These are phyloP conservation scores for Chaetoscypha palmicola DNA, from an alignment of 2,329 filamentous ascomycete species.

Conservation along the genomic window DNA sequence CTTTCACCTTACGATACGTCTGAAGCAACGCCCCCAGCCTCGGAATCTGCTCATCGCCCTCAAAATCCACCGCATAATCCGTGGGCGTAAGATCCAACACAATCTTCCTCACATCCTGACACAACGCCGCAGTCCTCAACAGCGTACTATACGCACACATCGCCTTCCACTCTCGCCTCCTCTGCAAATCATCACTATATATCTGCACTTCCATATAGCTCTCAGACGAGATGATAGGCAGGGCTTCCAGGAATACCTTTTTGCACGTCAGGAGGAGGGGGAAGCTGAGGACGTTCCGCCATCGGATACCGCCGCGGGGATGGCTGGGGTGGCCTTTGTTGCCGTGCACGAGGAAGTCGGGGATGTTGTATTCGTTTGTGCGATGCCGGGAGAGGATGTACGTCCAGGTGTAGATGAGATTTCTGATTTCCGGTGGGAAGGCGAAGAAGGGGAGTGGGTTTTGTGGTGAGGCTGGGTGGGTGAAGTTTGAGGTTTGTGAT, in stretches of 20 bases:
- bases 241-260: slow-evolving; percentile 2
- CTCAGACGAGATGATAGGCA: slow-evolving; percentile 3
- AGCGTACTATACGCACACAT: background rate
- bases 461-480: background rate
- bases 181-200: background rate
- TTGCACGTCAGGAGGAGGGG: slow-evolving; percentile 2
- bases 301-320: slow-evolving; percentile 1
- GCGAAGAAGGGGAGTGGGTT: slow-evolving; percentile 1
- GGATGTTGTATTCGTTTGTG: slow-evolving; percentile 4
- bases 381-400: slow-evolving; percentile 3
- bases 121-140: background rate
- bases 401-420: slow-evolving; percentile 7
- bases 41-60: background rate
- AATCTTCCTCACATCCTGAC: background rate
- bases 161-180: slow-evolving; percentile 1
- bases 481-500: no score
- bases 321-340: background rate
- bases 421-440: slow-evolving; percentile 4
- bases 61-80: background rate
- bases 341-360: slow-evolving; percentile 6
- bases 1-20: slow-evolving; percentile 9
- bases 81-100: slow-evolving; percentile 5
- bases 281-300: slow-evolving; percentile 3
- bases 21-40: slow-evolving; percentile 1
- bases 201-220: slow-evolving; percentile 5